Conservation (phyloP, 2,329 filamentous ascomycete species). For the Trichoderma cornu-damae region DNA sequence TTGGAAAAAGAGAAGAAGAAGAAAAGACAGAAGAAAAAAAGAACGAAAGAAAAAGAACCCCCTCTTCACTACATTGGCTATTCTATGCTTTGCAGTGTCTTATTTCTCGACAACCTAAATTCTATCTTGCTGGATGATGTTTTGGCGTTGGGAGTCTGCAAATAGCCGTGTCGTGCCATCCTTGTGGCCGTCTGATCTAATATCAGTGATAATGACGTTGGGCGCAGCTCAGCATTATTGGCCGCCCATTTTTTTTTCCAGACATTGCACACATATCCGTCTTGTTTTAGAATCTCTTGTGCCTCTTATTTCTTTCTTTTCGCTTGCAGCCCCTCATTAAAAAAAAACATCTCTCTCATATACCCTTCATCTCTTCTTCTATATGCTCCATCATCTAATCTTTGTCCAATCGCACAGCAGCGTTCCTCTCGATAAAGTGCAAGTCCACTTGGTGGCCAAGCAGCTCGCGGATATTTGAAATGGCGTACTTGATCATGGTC, state of each 20-base stretch:
- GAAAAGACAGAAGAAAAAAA: too few species aligned
- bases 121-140: background rate
- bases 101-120: background rate
- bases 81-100: too few species aligned
- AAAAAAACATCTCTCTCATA: background rate
- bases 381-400: slow-evolving; percentile 44
- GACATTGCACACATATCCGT: background rate
- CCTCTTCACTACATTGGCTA: too few species aligned
- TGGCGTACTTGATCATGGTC: slow-evolving; percentile 94
- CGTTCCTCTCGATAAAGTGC: slow-evolving; percentile 84
- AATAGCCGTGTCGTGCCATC: background rate
- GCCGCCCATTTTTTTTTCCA: background rate
- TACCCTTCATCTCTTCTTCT: background rate
- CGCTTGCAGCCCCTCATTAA: background rate
- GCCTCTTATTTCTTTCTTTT: background rate
- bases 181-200: background rate
- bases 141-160: background rate
- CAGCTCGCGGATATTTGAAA: slow-evolving; percentile 86
- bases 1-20: too few species aligned
- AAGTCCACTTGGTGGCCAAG: slow-evolving; percentile 94
- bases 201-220: background rate
- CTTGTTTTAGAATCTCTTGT: background rate
- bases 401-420: slow-evolving; percentile 85
- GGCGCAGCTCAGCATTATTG: background rate
- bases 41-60: too few species aligned